These are phyloP conservation scores for Cryomyces minteri DNA, from an alignment of 495 filamentous ascomycete species.

Conservation along the genomic window DNA sequence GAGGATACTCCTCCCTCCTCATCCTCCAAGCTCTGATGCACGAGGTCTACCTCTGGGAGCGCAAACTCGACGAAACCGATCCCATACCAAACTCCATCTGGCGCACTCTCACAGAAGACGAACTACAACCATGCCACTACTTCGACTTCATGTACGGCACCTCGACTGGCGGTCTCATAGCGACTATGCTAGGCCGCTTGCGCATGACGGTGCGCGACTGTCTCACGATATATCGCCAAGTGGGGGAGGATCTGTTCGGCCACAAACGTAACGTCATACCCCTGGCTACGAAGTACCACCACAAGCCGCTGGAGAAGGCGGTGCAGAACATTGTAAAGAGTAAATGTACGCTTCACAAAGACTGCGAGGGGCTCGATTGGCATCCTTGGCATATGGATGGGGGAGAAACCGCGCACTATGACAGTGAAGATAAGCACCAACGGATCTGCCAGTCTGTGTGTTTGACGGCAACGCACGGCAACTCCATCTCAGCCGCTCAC, in stretches of 20 bases:
- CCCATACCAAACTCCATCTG: background rate
- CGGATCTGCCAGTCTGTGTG: slow-evolving; percentile 17
- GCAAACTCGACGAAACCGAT: slow-evolving; percentile 15
- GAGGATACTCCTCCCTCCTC: slow-evolving; percentile 22
- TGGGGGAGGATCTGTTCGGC: slow-evolving; percentile 29
- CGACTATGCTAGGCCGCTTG: slow-evolving; percentile 33
- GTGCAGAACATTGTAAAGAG: slow-evolving; percentile 21
- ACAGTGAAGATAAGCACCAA: slow-evolving; percentile 4
- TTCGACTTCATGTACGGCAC: slow-evolving; percentile 31
- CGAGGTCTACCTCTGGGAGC: slow-evolving; percentile 21
- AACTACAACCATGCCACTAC: slow-evolving; percentile 26
- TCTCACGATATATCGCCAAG: slow-evolving; percentile 26
- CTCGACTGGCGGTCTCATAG: slow-evolving; percentile 28
- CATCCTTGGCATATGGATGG: slow-evolving; percentile 18
- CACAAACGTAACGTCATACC: slow-evolving; percentile 16
- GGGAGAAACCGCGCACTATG: background rate
- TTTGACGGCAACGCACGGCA: slow-evolving; percentile 22
- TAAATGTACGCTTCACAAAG: slow-evolving; percentile 16
- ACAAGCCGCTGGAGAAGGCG: slow-evolving; percentile 23
- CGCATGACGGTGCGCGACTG: slow-evolving; percentile 33
- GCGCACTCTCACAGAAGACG: slow-evolving; percentile 12
- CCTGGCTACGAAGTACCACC: slow-evolving; percentile 24
- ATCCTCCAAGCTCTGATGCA: slow-evolving; percentile 22
- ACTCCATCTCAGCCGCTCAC: slow-evolving; percentile 20
- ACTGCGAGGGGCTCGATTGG: slow-evolving; percentile 20